Conservation (phyloP, 148 eudicot species). For the Persicaria maculosa region DNA sequence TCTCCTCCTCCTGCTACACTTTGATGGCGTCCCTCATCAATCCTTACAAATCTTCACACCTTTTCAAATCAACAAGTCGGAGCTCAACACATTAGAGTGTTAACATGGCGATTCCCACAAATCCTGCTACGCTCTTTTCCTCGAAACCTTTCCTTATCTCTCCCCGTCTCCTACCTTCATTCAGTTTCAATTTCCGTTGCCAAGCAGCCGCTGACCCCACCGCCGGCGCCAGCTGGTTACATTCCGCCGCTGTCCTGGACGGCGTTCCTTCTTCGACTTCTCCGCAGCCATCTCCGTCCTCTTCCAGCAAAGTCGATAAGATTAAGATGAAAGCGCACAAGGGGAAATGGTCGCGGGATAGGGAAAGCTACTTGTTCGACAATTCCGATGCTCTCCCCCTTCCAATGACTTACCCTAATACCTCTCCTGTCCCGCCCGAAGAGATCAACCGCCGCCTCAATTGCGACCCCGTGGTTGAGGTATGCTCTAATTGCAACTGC, state of each 20-base stretch:
- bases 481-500: conserved; percentile 13
- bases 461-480: conserved; percentile 64
- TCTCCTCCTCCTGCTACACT: neutral
- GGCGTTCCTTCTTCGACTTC: conserved; percentile 19
- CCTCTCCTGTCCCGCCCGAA: conserved; percentile 51
- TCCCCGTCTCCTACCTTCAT: conserved; percentile 15
- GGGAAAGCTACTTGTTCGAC: conserved; percentile 75
- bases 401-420: conserved; percentile 75
- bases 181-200: conserved; percentile 27
- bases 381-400: conserved; percentile 69
- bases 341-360: conserved; percentile 55
- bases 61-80: neutral
- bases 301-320: conserved; percentile 11
- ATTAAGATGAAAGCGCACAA: conserved; percentile 38
- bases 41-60: neutral
- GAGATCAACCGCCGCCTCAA: conserved; percentile 60
- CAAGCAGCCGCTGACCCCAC: conserved; percentile 32
- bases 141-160: conserved; percentile 28
- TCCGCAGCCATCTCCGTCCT: conserved; percentile 17
- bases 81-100: neutral
- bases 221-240: conserved; percentile 32
- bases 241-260: conserved; percentile 27
- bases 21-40: neutral
- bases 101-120: neutral
- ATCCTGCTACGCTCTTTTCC: neutral